Evolutionary conservation across 306 rosid species (phyloP), one percentile per base, ranked within the genome.

Genomic region (Dalbergia oliveri): DNA sequence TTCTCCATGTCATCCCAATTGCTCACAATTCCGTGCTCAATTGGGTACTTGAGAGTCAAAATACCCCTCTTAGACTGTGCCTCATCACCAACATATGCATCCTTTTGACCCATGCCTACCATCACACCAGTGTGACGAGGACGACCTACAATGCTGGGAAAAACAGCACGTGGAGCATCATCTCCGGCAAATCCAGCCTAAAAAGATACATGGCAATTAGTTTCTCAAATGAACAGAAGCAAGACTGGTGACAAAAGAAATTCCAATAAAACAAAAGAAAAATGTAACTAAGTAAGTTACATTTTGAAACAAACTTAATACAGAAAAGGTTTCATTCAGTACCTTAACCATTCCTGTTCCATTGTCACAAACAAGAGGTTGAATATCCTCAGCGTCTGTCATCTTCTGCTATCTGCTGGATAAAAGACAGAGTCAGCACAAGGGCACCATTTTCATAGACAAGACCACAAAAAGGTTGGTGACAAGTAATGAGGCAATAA

Each of bases 261-360:
- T 47, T 44, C 15, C 34, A 39, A 75, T 15, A 56, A n/a, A n/a
- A n/a, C n/a, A 79, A 80, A 59, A 51, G 43, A 67, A 74, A 11
- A 56, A 74, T 21, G 23, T 21, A 21, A 21, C 23, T 21, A 21
- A n/a, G n/a, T n/a, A n/a, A 21, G 14, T 49, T 12, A 57, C 51
- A 50, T 19, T 57, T 21, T 64, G 6, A 19, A 41, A 43, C 18
- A 75, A 77, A 73, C 11, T 15, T 23, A 58, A 64, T 69, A 43
- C 5, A 34, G 21, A 7, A 14, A 5, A 45, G 51, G 49, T 39
- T 39, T 19, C 19, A 57, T 71, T 43, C 5, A 57, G 44, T 82
- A 95, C 99, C 99, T 95, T 95, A 73, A 95, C 99, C 99, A 95
- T 95, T 93, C 99, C 99, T 3, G 99, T 95, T 85, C 99, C 99